phyloP scores from a whole-genome alignment of 345 rosid genomes.

The Euphorbia lathyris region DNA sequence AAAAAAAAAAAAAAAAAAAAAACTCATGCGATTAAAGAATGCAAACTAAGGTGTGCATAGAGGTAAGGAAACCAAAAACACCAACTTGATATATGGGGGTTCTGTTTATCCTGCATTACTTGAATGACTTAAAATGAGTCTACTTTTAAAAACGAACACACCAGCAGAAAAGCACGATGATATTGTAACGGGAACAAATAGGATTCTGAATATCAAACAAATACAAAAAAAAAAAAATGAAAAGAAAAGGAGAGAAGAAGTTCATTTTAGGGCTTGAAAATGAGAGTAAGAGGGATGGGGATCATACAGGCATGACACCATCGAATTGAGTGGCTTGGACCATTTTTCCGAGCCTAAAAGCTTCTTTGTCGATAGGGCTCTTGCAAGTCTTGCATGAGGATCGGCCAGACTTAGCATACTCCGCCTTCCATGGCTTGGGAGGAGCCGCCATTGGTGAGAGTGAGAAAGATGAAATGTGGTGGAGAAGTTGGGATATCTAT shows the following conservation, averaged over 20 bases:
- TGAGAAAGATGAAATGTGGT: neutral
- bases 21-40: too few relatives aligned
- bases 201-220: neutral
- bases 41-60: too few relatives aligned
- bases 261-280: neutral
- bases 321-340: slow-evolving; percentile 84
- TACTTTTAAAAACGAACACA: neutral
- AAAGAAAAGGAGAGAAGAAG: neutral
- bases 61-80: too few relatives aligned
- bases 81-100: too few relatives aligned
- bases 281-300: neutral
- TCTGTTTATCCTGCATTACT: too few relatives aligned
- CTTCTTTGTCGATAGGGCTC: slow-evolving; percentile 58
- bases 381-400: slow-evolving; percentile 88
- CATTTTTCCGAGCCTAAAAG: slow-evolving; percentile 80
- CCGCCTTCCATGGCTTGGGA: slow-evolving; percentile 86
- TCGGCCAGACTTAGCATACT: slow-evolving; percentile 90
- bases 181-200: neutral
- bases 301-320: slow-evolving; percentile 82
- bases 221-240: neutral
- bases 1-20: too few relatives aligned
- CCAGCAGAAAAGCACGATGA: neutral
- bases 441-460: slow-evolving; percentile 45
- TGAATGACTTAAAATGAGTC: too few relatives aligned
- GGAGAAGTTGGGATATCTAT: too few relatives aligned